Percentiles rank a stretch among this genome's conserved stretches.
phyloP scores from a whole-genome alignment of 1,139 yeast genomes.

The Lodderomyces pseudojiufengensis region DNA sequence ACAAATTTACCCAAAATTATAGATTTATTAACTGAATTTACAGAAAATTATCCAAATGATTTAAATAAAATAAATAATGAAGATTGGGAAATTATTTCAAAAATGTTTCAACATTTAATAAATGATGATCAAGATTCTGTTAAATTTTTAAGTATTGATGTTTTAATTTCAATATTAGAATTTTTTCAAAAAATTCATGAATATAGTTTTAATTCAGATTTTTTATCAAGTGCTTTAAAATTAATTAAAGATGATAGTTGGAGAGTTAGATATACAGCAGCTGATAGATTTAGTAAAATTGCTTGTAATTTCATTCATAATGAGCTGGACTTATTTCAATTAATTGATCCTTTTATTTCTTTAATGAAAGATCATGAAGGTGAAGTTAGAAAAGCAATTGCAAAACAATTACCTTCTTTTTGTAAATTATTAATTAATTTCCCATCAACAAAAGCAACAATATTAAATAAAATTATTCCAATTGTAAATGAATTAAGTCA shows the following conservation, averaged over 20 bases:
- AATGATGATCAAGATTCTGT: slow-evolving; percentile 95
- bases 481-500: slow-evolving; percentile 78
- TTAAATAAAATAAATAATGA: slow-evolving; percentile 33
- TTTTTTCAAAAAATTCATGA: slow-evolving; percentile 60
- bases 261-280: slow-evolving; percentile 98
- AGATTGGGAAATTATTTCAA: slow-evolving; percentile 72
- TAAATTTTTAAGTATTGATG: slow-evolving; percentile 84
- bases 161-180: slow-evolving; percentile 67
- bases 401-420: slow-evolving; percentile 86
- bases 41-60: slow-evolving; percentile 21
- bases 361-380: slow-evolving; percentile 93
- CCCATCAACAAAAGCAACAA: slow-evolving; percentile 45
- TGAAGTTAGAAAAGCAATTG: slow-evolving; percentile 92
- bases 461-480: slow-evolving; percentile 74
- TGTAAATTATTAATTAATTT: slow-evolving; percentile 49
- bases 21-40: slow-evolving; percentile 47
- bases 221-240: slow-evolving; percentile 54
- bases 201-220: slow-evolving; percentile 54
- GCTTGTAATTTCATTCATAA: slow-evolving; percentile 61
- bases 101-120: slow-evolving; percentile 78
- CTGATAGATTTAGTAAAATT: slow-evolving; percentile 79
- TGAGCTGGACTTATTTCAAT: slow-evolving; percentile 49
- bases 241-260: slow-evolving; percentile 88
- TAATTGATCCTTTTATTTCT: slow-evolving; percentile 67
- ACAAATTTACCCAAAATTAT: slow-evolving; percentile 72